phyloP scores from a whole-genome alignment of 768 basidiomycete genomes.

The Lactarius deliciosus region DNA sequence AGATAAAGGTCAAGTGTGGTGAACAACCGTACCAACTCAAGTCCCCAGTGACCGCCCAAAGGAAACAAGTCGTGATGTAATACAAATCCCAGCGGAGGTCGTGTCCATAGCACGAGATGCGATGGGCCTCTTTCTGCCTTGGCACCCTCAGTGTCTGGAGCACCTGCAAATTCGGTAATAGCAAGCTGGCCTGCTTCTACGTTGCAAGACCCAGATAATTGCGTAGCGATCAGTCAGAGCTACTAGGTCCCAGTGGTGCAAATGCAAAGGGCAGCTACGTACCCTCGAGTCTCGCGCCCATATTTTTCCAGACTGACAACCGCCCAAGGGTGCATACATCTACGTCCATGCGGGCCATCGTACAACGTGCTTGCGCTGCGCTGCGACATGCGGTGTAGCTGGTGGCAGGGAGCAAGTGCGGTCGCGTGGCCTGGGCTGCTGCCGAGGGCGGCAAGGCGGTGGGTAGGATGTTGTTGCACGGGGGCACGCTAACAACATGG shows the following conservation, averaged over 20 bases:
- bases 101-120: slow-evolving; percentile 32
- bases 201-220: no score
- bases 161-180: no score
- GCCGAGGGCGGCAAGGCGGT: slow-evolving; percentile 29
- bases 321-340: slow-evolving; percentile 37
- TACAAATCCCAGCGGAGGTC: slow-evolving; percentile 32
- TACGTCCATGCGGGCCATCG: slow-evolving; percentile 36
- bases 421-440: slow-evolving; percentile 32
- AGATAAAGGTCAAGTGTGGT: no score
- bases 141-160: no score
- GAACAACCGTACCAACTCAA: slow-evolving; percentile 9
- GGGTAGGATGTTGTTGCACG: slow-evolving; percentile 24
- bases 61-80: slow-evolving; percentile 34
- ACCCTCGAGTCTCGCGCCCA: slow-evolving; percentile 34
- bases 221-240: neutral
- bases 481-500: neutral
- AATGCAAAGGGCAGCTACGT: neutral
- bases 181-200: no score
- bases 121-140: slow-evolving; percentile 38
- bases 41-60: slow-evolving; percentile 32
- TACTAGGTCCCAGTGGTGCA: neutral
- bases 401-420: slow-evolving; percentile 33
- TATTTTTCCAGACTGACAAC: slow-evolving; percentile 34
- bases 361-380: slow-evolving; percentile 37
- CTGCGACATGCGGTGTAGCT: slow-evolving; percentile 31